Percentiles rank a stretch among this genome's conserved stretches.
Evolutionary conservation across 305 asterid species (phyloP).

Genomic region (Solanum hybrid): DNA sequence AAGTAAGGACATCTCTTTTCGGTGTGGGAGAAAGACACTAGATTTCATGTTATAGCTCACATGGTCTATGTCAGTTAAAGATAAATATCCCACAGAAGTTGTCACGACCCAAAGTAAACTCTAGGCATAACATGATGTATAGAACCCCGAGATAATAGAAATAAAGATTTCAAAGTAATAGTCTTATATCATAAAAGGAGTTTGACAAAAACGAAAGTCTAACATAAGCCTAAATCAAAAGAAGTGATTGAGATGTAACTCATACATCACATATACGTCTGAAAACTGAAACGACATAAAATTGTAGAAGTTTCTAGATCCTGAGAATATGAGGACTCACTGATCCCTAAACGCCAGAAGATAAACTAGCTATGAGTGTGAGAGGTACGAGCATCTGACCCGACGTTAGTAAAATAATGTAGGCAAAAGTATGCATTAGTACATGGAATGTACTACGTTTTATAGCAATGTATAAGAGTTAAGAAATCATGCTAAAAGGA

Average conservation of each 20-base stretch:
- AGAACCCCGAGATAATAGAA: background rate
- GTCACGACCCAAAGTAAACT: background rate
- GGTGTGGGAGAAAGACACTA: background rate
- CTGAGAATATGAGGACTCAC: too few species aligned
- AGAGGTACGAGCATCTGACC: too few species aligned
- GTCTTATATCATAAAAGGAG: background rate
- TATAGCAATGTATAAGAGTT: too few species aligned
- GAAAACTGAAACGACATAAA: too few species aligned
- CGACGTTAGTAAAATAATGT: too few species aligned
- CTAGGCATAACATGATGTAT: background rate
- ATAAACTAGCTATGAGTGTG: too few species aligned
- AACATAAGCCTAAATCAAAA: background rate
- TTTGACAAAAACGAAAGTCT: background rate
- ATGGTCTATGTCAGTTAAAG: background rate
- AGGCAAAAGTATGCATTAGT: too few species aligned
- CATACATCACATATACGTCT: too few species aligned
- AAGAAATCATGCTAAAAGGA: too few species aligned
- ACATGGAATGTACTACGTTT: too few species aligned
- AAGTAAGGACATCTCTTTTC: background rate
- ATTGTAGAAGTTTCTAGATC: too few species aligned
- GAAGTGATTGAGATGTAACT: background rate
- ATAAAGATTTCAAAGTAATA: background rate
- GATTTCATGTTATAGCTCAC: background rate
- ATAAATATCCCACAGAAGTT: background rate
- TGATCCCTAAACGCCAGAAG: too few species aligned